Percentiles rank a stretch among this genome's conserved stretches.
Conservation (phyloP, 257 asterid species). For the Schizonepeta tenuifolia region DNA sequence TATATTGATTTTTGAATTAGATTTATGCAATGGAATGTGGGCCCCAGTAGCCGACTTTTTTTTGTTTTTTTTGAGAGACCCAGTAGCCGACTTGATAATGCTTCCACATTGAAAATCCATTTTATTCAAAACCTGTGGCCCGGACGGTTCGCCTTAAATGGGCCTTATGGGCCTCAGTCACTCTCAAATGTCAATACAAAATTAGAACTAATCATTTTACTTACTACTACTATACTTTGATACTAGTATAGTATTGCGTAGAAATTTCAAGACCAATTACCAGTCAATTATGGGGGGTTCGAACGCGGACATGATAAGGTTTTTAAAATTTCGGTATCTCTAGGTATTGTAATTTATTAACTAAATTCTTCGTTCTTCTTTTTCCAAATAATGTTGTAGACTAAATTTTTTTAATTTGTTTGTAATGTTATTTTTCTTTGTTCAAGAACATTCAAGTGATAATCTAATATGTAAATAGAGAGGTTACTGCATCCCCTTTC, state of each 20-base stretch:
- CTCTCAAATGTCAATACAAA: not conserved
- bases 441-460: too few species aligned
- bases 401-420: too few species aligned
- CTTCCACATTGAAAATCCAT: conserved; percentile 12
- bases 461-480: too few species aligned
- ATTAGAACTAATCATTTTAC: not conserved
- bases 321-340: not conserved
- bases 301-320: not conserved
- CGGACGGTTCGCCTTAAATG: not conserved
- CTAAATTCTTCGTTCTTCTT: too few species aligned
- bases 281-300: not conserved
- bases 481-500: too few species aligned
- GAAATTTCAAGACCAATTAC: not conserved
- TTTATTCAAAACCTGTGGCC: not conserved
- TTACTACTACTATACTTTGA: not conserved
- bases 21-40: not conserved
- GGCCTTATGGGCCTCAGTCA: not conserved
- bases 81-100: conserved; percentile 1
- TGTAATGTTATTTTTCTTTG: too few species aligned
- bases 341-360: not conserved
- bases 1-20: not conserved
- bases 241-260: not conserved
- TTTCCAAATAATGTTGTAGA: too few species aligned
- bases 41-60: not conserved
- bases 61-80: too few species aligned